Conservation (phyloP, 2,329 filamentous ascomycete genomes). For the Elsinoe australis region DNA sequence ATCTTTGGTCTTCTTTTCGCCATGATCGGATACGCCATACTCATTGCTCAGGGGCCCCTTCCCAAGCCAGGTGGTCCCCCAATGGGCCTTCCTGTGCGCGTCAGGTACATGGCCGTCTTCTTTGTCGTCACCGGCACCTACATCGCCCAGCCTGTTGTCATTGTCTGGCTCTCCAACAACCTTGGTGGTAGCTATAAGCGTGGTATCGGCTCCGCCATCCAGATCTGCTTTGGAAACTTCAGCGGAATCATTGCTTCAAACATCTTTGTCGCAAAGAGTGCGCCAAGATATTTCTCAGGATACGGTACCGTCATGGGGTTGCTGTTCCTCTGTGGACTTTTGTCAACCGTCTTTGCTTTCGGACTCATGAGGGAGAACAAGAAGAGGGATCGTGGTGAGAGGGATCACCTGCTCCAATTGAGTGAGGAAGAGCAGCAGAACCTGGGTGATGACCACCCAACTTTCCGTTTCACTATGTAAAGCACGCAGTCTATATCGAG, state of each 20-base stretch:
- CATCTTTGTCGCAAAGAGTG: constrained; percentile 43
- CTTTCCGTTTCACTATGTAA: constrained; percentile 37
- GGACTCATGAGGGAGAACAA: constrained; percentile 40
- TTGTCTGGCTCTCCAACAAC: constrained; percentile 53
- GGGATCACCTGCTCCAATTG: constrained; percentile 36
- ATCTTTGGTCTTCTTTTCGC: constrained; percentile 44
- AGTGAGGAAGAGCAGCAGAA: constrained; percentile 39
- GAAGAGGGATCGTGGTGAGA: constrained; percentile 41
- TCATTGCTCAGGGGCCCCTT: constrained; percentile 43
- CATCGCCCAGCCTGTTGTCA: constrained; percentile 47
- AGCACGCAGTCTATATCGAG: neutral
- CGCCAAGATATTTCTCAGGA: constrained; percentile 44
- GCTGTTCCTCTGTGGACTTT: constrained; percentile 39
- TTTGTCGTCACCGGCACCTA: constrained; percentile 49
- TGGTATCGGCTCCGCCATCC: constrained; percentile 46
- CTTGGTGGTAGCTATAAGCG: constrained; percentile 53
- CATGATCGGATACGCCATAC: constrained; percentile 49
- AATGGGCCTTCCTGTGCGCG: constrained; percentile 31
- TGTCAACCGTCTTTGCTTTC: constrained; percentile 36
- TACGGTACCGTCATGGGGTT: constrained; percentile 44
- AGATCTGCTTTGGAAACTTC: constrained; percentile 46
- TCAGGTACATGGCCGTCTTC: constrained; percentile 50
- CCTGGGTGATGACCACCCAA: constrained; percentile 46
- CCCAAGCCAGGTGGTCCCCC: constrained; percentile 23
- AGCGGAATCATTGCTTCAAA: constrained; percentile 47